Conservation (phyloP, 176 grass and related monocot species). For the Paspalum vaginatum region DNA sequence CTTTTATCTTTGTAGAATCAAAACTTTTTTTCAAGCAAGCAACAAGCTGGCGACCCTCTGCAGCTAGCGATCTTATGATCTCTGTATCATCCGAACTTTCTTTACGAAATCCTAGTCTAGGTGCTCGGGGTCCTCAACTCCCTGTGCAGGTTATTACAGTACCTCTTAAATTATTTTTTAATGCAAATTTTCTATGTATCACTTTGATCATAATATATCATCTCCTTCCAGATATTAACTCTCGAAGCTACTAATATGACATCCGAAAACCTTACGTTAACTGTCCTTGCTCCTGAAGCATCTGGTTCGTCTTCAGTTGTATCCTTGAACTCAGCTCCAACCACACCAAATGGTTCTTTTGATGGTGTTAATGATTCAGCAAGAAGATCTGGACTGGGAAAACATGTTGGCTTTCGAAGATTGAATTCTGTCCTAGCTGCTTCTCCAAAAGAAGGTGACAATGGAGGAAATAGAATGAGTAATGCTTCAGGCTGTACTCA, state of each 20-base stretch:
- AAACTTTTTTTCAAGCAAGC: conserved; percentile 96
- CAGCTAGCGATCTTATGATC: conserved; percentile 90
- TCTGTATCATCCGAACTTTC: conserved; percentile 75
- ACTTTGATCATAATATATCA: conserved; percentile 11
- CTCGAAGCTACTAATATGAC: conserved; percentile 97
- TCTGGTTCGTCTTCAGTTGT: conserved; percentile 84
- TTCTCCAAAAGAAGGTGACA: conserved; percentile 61
- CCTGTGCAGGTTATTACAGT: conserved; percentile 77
- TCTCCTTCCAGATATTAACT: conserved; percentile 85
- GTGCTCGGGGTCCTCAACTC: conserved; percentile 71
- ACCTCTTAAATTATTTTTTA: conserved; percentile 4
- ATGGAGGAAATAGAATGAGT: conserved; percentile 50
- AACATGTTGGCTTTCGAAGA: conserved; percentile 42
- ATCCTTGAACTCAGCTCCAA: conserved; percentile 82
- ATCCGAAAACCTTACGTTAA: conserved; percentile 89
- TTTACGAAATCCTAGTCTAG: conserved; percentile 58
- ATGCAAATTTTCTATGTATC: conserved; percentile 7
- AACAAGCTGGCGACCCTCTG: conserved; percentile 80
- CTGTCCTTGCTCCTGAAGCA: conserved; percentile 87
- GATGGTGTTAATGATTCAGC: conserved; percentile 51
- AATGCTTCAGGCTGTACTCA: conserved; percentile 76
- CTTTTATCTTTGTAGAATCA: conserved; percentile 68
- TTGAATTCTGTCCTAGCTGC: conserved; percentile 50
- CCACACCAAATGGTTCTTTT: conserved; percentile 56
- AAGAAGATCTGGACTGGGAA: conserved; percentile 50